phyloP scores from a whole-genome alignment of 306 rosid species.

The Cyamopsis tetragonoloba region DNA sequence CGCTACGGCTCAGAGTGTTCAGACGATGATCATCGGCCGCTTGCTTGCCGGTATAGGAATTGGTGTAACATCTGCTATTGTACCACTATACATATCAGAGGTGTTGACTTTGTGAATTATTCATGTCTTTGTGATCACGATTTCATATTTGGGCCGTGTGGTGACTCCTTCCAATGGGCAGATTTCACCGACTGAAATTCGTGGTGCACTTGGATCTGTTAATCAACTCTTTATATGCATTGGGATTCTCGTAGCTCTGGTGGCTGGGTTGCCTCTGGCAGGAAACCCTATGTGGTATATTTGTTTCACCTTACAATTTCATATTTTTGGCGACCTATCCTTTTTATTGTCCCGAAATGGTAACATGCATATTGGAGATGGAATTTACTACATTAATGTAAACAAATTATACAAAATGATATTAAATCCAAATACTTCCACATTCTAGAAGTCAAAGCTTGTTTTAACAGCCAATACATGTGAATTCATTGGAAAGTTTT shows the following conservation, averaged over 20 bases:
- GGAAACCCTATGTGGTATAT: slow-evolving; percentile 83
- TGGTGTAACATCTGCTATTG: slow-evolving; percentile 88
- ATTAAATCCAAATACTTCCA: neutral
- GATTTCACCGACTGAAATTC: slow-evolving; percentile 98
- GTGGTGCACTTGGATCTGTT: slow-evolving; percentile 93
- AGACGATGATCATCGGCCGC: slow-evolving; percentile 86
- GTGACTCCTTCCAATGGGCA: slow-evolving; percentile 28
- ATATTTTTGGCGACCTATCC: slow-evolving; percentile 24
- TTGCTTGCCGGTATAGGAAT: slow-evolving; percentile 90
- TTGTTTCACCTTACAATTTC: slow-evolving; percentile 7
- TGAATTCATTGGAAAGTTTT: neutral
- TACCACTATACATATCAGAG: slow-evolving; percentile 91
- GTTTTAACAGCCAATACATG: neutral
- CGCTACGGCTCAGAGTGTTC: slow-evolving; percentile 92
- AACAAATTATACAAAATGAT: neutral
- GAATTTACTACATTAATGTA: no score
- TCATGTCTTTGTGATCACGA: neutral
- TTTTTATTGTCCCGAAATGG: neutral
- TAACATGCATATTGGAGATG: no score
- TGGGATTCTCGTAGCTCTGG: slow-evolving; percentile 86
- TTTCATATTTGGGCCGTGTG: neutral
- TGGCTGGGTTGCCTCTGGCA: slow-evolving; percentile 91
- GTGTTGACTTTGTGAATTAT: slow-evolving; percentile 31
- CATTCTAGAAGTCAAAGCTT: neutral
- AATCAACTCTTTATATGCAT: slow-evolving; percentile 91